Evolutionary conservation across 129 eudicot genomes (phyloP), one percentile per base, ranked within the genome.

Genomic region (Artemisia argyi): DNA sequence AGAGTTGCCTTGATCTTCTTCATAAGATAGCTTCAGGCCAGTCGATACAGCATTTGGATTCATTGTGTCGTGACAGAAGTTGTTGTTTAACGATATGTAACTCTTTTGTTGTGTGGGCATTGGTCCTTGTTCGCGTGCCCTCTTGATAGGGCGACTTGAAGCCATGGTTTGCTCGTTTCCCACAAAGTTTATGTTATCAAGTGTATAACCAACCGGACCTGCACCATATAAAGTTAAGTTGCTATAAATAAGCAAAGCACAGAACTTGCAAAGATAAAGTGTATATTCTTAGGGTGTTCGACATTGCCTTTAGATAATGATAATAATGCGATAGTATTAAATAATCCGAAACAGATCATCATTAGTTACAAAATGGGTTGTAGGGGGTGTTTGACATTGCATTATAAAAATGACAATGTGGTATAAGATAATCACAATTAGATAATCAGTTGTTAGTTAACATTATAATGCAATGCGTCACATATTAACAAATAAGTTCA

Each of bases 21-120:
- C 83, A 30, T 69, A 87, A 9, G 92, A 84, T 68, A 87, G 85
- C 67, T 71, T 87, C 71, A 87, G 67, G n/a, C 89, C 89, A 15
- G 92, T 87, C 26, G 92, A 87, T 6, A 84, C 92, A 71, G 79
- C 73, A 74, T 73, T 81, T 22, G 72, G 79, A 60, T 75, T 39
- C 46, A 39, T 39, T 7, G 46, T 86, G 47, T 74, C 80, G 57
- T 73, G 71, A 69, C 72, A 63, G 53, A 83, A 74, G 80, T 78
- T 83, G 71, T 69, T 81, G 61, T 74, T 81, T 63, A 81, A 73
- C 1, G 87, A 84, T 17, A 82, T 73, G 50, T 72, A 88, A 76
- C 81, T 76, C 74, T 81, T 79, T 61, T 79, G 84, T 47, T 71
- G 85, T 55, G 80, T 17, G 11, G 60, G 42, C 13, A 69, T 10